phyloP scores from a whole-genome alignment of 768 basidiomycete genomes.

The Lactarius indigo region DNA sequence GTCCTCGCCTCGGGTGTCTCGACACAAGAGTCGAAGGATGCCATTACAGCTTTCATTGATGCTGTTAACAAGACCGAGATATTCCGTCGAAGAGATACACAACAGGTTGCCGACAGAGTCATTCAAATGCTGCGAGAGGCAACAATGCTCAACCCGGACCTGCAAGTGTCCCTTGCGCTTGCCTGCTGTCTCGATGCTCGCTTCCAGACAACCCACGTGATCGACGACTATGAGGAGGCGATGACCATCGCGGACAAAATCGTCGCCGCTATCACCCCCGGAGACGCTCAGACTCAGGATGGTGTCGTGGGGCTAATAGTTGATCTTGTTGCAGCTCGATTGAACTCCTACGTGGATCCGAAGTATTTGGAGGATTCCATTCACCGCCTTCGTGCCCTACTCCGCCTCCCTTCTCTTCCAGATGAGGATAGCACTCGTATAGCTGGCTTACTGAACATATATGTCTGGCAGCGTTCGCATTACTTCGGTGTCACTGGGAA shows the following conservation, averaged over 20 bases:
- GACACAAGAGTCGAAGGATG: not conserved
- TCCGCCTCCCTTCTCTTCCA: not conserved
- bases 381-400: not conserved
- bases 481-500: not conserved
- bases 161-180: not conserved
- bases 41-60: too few relatives aligned
- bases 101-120: not conserved
- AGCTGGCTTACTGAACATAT: not conserved
- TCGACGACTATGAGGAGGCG: not conserved
- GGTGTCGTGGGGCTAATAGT: too few relatives aligned
- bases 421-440: not conserved
- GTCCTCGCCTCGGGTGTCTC: not conserved
- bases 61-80: too few relatives aligned
- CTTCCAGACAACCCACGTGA: not conserved
- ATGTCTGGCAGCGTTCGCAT: not conserved
- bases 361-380: not conserved
- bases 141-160: not conserved
- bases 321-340: too few relatives aligned
- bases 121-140: not conserved
- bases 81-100: too few relatives aligned
- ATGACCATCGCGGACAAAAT: not conserved
- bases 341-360: not conserved
- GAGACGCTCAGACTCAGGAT: too few relatives aligned
- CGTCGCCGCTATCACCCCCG: too few relatives aligned
- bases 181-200: not conserved